phyloP scores from a whole-genome alignment of 768 basidiomycete genomes.

The Mycena kentingensis region DNA sequence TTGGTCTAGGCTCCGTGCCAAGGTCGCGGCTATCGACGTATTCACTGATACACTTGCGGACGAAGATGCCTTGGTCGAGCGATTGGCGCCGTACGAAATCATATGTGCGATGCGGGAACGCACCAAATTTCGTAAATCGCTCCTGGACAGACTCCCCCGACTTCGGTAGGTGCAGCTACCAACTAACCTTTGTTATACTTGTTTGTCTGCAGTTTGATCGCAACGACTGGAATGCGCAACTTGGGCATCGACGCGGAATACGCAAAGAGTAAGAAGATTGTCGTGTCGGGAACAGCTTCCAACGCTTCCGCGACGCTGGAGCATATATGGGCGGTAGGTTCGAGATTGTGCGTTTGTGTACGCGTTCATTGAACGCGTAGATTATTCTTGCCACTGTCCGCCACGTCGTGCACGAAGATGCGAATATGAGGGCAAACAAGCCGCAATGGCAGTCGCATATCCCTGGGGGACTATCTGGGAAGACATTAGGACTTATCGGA shows the following conservation, averaged over 20 bases:
- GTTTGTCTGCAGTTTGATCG: conserved; percentile 42
- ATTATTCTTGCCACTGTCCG: conserved; percentile 53
- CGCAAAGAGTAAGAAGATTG: conserved; percentile 49
- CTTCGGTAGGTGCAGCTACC: conserved; percentile 40
- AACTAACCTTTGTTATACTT: not conserved
- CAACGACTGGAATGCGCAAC: conserved; percentile 58
- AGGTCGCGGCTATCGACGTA: conserved; percentile 41
- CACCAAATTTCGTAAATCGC: conserved; percentile 52
- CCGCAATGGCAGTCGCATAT: conserved; percentile 56
- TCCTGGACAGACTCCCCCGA: conserved; percentile 59
- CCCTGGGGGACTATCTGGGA: conserved; percentile 53
- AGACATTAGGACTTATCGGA: conserved; percentile 62
- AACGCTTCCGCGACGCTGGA: conserved; percentile 55
- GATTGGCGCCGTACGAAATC: conserved; percentile 54
- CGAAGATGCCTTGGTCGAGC: conserved; percentile 49
- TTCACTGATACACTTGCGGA: conserved; percentile 55
- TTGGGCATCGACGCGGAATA: conserved; percentile 50
- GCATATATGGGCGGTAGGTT: conserved; percentile 63
- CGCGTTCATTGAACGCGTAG: not conserved
- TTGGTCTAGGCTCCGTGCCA: conserved; percentile 49
- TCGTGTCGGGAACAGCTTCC: conserved; percentile 51
- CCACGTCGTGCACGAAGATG: conserved; percentile 51
- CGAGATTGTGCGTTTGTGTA: not conserved
- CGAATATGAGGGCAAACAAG: conserved; percentile 45
- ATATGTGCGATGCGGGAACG: conserved; percentile 70